phyloP scores from a whole-genome alignment of 306 rosid species.

The Vigna trinervia region DNA sequence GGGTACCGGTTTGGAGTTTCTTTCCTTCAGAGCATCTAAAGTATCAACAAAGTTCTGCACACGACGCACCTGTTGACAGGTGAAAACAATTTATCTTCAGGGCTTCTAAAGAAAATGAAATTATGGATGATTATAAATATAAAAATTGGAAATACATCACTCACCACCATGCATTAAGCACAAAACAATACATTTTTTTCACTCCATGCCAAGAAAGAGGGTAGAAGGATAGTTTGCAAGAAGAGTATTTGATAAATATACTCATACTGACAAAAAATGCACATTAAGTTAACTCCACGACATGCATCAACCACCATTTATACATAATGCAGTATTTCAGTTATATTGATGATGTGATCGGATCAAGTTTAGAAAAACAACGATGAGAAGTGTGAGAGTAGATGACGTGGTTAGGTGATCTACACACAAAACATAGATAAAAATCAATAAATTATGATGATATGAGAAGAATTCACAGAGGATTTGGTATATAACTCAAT shows the following conservation, averaged over 20 bases:
- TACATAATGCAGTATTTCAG: neutral
- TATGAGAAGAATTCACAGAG: neutral
- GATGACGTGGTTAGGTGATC: neutral
- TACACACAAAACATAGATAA: slow-evolving; percentile 7
- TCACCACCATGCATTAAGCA: neutral
- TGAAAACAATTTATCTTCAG: slow-evolving; percentile 27
- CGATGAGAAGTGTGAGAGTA: slow-evolving; percentile 14
- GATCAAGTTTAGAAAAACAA: slow-evolving; percentile 25
- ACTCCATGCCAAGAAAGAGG: neutral
- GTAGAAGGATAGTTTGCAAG: neutral
- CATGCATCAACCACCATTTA: neutral
- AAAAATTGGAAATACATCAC: neutral
- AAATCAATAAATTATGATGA: slow-evolving; percentile 5
- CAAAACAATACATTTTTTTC: slow-evolving; percentile 4
- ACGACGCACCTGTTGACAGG: slow-evolving; percentile 68
- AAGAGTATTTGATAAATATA: slow-evolving; percentile 13
- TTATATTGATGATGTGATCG: neutral
- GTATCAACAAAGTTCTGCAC: slow-evolving; percentile 77
- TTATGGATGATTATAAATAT: neutral
- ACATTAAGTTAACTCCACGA: slow-evolving; percentile 25
- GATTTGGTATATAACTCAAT: slow-evolving; percentile 10
- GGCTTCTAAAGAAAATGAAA: slow-evolving; percentile 23
- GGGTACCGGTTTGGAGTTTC: slow-evolving; percentile 60
- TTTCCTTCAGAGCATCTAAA: slow-evolving; percentile 65
- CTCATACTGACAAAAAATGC: neutral